A percentile compares a stretch with the other conserved stretches of the same genome.
phyloP scores from a whole-genome alignment of 163 green algal genomes.

The Scenedesmus sp. region DNA sequence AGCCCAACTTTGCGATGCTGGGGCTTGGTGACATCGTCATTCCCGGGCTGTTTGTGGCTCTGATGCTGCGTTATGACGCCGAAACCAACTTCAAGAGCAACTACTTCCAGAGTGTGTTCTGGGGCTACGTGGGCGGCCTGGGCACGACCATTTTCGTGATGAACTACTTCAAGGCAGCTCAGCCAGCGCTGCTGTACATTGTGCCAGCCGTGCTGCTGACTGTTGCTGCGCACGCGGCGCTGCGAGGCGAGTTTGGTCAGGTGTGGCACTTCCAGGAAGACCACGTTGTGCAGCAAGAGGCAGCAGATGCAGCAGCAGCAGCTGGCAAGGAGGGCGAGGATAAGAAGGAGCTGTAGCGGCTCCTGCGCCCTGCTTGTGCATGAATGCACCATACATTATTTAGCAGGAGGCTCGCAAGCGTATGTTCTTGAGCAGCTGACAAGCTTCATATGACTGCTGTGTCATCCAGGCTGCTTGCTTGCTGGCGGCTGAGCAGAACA shows the following conservation, averaged over 20 bases:
- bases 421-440: too few species aligned
- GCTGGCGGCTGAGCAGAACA: too few species aligned
- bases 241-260: conserved; percentile 66
- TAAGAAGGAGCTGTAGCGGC: conserved; percentile 31
- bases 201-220: conserved; percentile 88
- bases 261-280: conserved; percentile 51
- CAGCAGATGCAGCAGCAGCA: conserved; percentile 13
- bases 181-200: conserved; percentile 99
- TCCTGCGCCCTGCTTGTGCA: background rate
- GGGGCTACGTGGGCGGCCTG: conserved; percentile 91
- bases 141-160: conserved; percentile 96
- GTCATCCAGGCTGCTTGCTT: too few species aligned
- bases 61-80: conserved; percentile 94
- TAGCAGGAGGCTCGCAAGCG: background rate
- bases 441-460: too few species aligned
- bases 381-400: background rate
- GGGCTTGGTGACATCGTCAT: conserved; percentile 99
- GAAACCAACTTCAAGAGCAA: conserved; percentile 57
- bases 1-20: conserved; percentile 94
- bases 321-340: background rate
- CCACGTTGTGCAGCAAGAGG: conserved; percentile 25
- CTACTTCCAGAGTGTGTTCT: conserved; percentile 87
- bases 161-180: conserved; percentile 96
- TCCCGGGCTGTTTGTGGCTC: conserved; percentile 93
- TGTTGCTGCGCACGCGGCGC: conserved; percentile 64